These are phyloP conservation scores for Gloeopeniophorella convolvens DNA, from an alignment of 768 basidiomycete species.

Conservation along the genomic window DNA sequence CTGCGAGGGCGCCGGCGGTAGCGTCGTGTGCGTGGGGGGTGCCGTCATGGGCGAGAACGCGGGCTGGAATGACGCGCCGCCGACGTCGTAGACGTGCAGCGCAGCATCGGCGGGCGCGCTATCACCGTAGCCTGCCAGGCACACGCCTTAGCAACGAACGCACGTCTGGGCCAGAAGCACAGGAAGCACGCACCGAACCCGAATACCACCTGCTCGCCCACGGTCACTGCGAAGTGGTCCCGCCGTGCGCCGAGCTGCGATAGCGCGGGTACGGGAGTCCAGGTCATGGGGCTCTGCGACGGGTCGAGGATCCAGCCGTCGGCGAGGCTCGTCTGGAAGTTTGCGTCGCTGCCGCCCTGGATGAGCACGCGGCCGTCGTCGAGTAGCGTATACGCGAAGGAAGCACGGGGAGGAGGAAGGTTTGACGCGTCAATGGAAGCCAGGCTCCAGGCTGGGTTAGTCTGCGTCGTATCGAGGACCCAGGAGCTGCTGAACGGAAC, in stretches of 20 bases:
- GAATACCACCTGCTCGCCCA: constrained; percentile 60
- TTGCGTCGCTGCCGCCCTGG: constrained; percentile 69
- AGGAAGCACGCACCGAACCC: constrained; percentile 58
- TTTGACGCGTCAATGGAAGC: constrained; percentile 33
- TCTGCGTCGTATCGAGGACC: constrained; percentile 51
- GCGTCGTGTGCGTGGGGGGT: constrained; percentile 25
- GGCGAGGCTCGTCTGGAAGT: constrained; percentile 40
- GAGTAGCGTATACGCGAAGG: constrained; percentile 50
- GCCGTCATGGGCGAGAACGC: constrained; percentile 33
- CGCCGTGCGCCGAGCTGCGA: constrained; percentile 54
- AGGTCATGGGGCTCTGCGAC: constrained; percentile 47
- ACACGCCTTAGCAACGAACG: background rate
- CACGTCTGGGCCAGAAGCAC: background rate
- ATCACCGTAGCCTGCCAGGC: constrained; percentile 38
- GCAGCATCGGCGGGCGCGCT: constrained; percentile 47
- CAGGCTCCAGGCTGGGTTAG: constrained; percentile 43
- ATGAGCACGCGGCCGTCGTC: constrained; percentile 55
- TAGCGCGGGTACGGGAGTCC: constrained; percentile 47
- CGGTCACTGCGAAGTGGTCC: constrained; percentile 67
- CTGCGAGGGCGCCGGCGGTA: constrained; percentile 23
- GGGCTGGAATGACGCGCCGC: constrained; percentile 31
- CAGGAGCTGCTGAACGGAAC: constrained; percentile 56
- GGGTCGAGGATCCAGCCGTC: constrained; percentile 73
- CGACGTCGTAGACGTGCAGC: constrained; percentile 47
- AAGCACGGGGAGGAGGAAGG: constrained; percentile 53